A percentile compares a stretch with the other conserved stretches of the same genome.
phyloP scores from a whole-genome alignment of 306 rosid genomes.

The Dryas octopetala region DNA sequence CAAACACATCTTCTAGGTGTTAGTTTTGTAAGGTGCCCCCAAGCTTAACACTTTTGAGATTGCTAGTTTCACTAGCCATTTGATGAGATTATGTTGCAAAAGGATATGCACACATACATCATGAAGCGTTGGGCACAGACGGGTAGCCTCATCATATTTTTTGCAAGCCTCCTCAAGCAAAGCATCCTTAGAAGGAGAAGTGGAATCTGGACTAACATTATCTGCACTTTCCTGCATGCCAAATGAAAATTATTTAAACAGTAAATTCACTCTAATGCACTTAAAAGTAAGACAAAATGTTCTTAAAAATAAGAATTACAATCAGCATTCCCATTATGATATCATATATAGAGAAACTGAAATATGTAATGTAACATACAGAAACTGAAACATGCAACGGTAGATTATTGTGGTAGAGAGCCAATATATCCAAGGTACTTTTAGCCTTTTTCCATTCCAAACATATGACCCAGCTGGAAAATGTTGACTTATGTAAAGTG shows the following conservation, averaged over 20 bases:
- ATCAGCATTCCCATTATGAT: neutral
- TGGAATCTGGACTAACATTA: slow-evolving; percentile 88
- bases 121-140: slow-evolving; percentile 89
- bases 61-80: neutral
- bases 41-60: slow-evolving; percentile 2
- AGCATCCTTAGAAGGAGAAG: slow-evolving; percentile 94
- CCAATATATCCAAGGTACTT: neutral
- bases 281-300: neutral
- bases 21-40: neutral
- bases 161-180: slow-evolving; percentile 99
- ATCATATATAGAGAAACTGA: slow-evolving; percentile 6
- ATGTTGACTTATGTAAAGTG: neutral
- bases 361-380: neutral
- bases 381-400: no score
- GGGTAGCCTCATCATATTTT: slow-evolving; percentile 96
- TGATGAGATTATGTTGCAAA: slow-evolving; percentile 15
- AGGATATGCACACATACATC: slow-evolving; percentile 65
- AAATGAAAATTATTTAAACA: slow-evolving; percentile 28
- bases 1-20: neutral
- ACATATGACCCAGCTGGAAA: neutral
- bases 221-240: slow-evolving; percentile 96
- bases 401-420: neutral
- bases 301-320: slow-evolving; percentile 12
- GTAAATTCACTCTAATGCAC: neutral
- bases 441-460: neutral